These are phyloP conservation scores for Tetracladium marchalianum DNA, from an alignment of 495 filamentous ascomycete genomes.

Conservation along the genomic window DNA sequence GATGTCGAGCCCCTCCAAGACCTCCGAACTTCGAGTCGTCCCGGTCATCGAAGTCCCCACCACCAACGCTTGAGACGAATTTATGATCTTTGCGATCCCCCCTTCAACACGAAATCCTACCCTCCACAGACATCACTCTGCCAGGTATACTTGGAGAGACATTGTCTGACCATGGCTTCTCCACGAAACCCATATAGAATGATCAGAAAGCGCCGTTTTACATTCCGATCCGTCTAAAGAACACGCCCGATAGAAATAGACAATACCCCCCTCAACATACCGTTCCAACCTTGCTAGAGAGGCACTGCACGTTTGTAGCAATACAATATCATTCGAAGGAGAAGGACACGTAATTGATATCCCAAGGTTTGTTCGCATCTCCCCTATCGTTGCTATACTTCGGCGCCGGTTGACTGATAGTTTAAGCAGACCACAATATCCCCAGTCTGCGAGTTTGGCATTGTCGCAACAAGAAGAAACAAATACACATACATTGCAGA, in stretches of 20 bases:
- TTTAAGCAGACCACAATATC: not conserved
- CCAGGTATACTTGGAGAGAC: conserved; percentile 8
- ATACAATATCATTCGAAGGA: not conserved
- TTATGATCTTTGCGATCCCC: no score
- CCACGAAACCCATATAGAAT: conserved; percentile 15
- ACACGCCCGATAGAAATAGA: no score
- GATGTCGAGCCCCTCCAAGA: no score
- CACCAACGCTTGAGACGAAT: no score
- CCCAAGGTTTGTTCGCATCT: not conserved
- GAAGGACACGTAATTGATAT: no score
- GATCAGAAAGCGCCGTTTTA: conserved; percentile 21
- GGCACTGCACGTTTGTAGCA: not conserved
- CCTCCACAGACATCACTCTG: not conserved
- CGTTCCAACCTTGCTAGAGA: not conserved
- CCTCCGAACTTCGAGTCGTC: no score
- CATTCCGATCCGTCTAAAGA: conserved; percentile 17
- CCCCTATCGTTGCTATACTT: not conserved
- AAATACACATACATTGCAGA: not conserved
- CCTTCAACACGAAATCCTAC: not conserved
- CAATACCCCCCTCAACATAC: not conserved
- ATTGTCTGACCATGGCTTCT: conserved; percentile 10
- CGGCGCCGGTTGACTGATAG: not conserved
- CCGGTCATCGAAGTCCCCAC: no score
- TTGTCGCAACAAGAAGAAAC: not conserved
- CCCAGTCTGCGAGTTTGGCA: not conserved